Evolutionary conservation across 495 filamentous ascomycete species (phyloP).

Genomic region (Talaromyces thailandensis): DNA sequence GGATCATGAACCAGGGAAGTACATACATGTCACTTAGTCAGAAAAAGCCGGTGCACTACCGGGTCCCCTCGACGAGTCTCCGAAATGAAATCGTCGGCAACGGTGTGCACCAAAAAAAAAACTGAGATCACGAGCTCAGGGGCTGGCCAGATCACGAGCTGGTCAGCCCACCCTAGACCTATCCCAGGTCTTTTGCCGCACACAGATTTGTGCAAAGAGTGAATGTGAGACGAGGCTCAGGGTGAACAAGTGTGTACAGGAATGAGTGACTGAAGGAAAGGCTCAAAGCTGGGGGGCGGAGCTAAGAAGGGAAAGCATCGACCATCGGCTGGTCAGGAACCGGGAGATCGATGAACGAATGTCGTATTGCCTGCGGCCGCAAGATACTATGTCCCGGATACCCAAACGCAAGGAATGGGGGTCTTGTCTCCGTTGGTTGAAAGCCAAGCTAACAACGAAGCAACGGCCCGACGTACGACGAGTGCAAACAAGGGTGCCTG

Average conservation of each 20-base stretch:
- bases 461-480: not conserved
- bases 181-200: not conserved
- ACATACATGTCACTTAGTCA: not conserved
- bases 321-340: not conserved
- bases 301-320: not conserved
- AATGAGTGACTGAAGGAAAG: not conserved
- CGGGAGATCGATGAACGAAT: not conserved
- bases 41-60: not conserved
- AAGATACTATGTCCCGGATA: not conserved
- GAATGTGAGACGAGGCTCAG: not conserved
- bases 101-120: not conserved
- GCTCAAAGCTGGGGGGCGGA: not conserved
- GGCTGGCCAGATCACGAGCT: not conserved
- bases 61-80: not conserved
- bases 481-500: not conserved
- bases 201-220: not conserved
- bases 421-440: not conserved
- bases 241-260: not conserved
- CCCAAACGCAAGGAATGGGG: not conserved
- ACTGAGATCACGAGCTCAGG: constrained; percentile 1
- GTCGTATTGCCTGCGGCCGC: not conserved
- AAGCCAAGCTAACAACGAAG: not conserved
- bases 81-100: not conserved
- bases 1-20: not conserved
- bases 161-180: not conserved